Base-by-base conservation (phyloP, 176 grass and related monocot genomes). In the Avena eriantha region DNA sequence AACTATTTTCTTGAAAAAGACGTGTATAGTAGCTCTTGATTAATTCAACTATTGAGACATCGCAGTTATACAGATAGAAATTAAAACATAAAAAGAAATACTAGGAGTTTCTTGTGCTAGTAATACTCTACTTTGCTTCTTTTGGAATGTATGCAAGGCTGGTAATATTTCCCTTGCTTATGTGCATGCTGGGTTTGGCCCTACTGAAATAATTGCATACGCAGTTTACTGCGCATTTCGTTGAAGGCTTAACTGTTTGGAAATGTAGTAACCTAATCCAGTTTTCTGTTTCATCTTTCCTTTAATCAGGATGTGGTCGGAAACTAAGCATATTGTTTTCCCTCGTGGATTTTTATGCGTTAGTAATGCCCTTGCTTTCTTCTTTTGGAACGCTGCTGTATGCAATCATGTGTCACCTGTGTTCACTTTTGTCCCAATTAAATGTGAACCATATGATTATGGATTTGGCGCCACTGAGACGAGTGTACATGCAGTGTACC, bases 161-260 rank as follows among this genome's bases (percentile, higher is more conserved):
- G 75, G 15, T 85, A 67, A 54, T 68, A 13, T 78, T 78, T 78
- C 39, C 57, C n/a, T 69, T 78, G 69, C 10, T 18, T 60, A 5
- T 19, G 26, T 34, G 82, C 14, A 77, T 53, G 16, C 1, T 53
- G 72, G 58, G 19, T 67, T 66, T 77, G 0, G 19, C 9, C 0
- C 7, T 47, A 36, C 43, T 22, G 19, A 36, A 8, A 22, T 29
- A 58, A 46, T 17, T 54, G 21, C 21, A 33, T 1, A 31, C 10
- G 0, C 29, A 59, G 43, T 51, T 10, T 63, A 16, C 14, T 0
- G 1, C 10, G 22, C 36, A 86, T 59, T 59, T 71, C 33, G 8
- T 46, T 4, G 7, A 60, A 34, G 64, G 26, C 17, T 31, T 12
- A 15, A 55, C 60, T 45, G 31, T 79, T 86, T 69, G n/a, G 26